Evolutionary conservation across 495 filamentous ascomycete species (phyloP), one percentile per base, ranked within the genome.

Genomic region (Chaetomium cochliodes): DNA sequence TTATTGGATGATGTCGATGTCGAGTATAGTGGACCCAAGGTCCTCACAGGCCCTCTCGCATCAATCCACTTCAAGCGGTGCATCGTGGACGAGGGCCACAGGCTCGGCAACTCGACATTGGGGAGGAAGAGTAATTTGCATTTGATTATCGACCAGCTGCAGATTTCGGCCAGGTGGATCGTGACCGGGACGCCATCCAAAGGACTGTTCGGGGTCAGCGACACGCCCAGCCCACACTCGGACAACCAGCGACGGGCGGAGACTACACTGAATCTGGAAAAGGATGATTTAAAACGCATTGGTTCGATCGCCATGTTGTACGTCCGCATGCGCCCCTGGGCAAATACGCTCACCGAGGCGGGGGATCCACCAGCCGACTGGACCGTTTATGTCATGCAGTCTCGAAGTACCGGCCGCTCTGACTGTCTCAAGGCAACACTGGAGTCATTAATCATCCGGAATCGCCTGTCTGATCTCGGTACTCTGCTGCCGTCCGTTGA

Each of bases 1-100:
- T 87, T 93, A 58, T 87, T 90, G 47, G 73, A 79, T 33, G 68
- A 64, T 44, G 25, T 62, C 0, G 68, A 49, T 12, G 50, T 62
- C 15, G 57, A 58, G 25, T 47, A 6, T 25, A 58, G 8, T 57
- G 65, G 33, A 9, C 42, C n/a, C 9, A 64, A 25, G 12, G 52
- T 65, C 37, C 26, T 67, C n/a, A 52, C 66, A 25, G 69, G 63
- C 23, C 85, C 89, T 0, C 75, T 97, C 7, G 86, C 85, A 47
- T 71, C 84, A 20, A 75, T 97, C 13, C 92, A 90, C 67, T 96
- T 92, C 81, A 85, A 96, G 64, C 85, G 93, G 15, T 84, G 93
- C 50, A 92, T 98, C 42, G 87, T 96, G 39, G 93, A 98, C 61
- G 93, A 98, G 81, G 93, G 93, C 1, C 92, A 97, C 71, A 88